phyloP scores from a whole-genome alignment of 176 grass and related monocot species.

The Ensete ventricosum region DNA sequence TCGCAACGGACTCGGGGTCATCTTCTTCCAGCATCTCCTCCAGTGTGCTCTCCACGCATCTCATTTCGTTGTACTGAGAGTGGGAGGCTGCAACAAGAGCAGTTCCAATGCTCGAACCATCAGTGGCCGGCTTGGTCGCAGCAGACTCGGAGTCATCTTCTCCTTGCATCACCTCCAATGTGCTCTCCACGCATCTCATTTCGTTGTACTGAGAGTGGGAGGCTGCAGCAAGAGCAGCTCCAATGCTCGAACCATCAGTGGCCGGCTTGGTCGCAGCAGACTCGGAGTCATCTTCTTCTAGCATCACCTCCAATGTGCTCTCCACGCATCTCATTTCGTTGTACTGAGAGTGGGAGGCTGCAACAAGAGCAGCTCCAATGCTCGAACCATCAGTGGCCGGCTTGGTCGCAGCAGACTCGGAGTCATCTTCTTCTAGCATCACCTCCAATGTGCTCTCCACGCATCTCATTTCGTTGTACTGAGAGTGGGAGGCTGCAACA shows the following conservation, averaged over 20 bases:
- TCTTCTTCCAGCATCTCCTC: too few relatives aligned
- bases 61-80: too few relatives aligned
- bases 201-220: conserved; percentile 14
- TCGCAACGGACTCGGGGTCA: too few relatives aligned
- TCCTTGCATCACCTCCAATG: too few relatives aligned
- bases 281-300: neutral
- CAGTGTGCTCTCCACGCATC: too few relatives aligned
- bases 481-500: conserved; percentile 9
- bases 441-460: too few relatives aligned
- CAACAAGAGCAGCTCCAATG: conserved; percentile 1
- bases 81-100: too few relatives aligned
- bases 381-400: neutral
- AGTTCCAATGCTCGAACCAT: too few relatives aligned
- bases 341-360: conserved; percentile 10
- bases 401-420: too few relatives aligned
- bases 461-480: neutral
- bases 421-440: too few relatives aligned
- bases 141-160: too few relatives aligned
- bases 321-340: neutral
- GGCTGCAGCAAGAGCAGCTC: conserved; percentile 3
- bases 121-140: too few relatives aligned
- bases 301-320: neutral
- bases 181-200: neutral
- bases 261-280: neutral
- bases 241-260: conserved; percentile 4